A percentile compares a stretch with the other conserved stretches of the same genome.
These are phyloP conservation scores for Pinus taeda DNA, from an alignment of 75 land plant species.

Conservation along the genomic window DNA sequence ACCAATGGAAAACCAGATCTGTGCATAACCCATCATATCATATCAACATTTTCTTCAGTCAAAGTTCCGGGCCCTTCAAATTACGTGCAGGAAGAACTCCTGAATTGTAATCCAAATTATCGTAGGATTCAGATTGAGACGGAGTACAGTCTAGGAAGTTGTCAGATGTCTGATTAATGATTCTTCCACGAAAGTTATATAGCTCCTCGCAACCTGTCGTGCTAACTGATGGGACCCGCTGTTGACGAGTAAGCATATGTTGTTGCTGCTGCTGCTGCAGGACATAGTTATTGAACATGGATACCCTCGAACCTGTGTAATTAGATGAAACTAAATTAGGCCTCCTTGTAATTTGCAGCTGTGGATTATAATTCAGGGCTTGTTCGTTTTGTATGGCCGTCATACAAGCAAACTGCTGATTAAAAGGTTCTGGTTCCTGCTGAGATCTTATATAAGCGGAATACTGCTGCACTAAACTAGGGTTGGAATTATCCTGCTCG, in stretches of 20 bases:
- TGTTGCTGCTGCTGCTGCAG: neutral
- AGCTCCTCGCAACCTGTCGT: neutral
- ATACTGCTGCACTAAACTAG: neutral
- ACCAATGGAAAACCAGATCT: no score
- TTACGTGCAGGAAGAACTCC: neutral
- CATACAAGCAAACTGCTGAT: no score
- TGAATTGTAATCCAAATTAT: neutral
- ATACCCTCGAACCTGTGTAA: neutral
- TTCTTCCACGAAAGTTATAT: neutral
- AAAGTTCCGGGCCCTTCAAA: neutral
- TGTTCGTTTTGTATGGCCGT: neutral
- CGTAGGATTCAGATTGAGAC: neutral
- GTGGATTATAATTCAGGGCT: neutral
- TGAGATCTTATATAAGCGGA: neutral
- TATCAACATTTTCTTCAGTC: neutral
- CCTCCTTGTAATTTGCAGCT: neutral
- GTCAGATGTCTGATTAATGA: neutral
- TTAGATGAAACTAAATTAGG: neutral
- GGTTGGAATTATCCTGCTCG: neutral
- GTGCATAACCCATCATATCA: no score
- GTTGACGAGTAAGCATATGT: neutral
- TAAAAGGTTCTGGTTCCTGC: neutral
- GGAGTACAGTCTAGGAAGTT: neutral
- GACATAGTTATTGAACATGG: neutral
- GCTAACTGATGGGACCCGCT: neutral